phyloP scores from a whole-genome alignment of 768 basidiomycete species.

The Steccherinum ochraceum region DNA sequence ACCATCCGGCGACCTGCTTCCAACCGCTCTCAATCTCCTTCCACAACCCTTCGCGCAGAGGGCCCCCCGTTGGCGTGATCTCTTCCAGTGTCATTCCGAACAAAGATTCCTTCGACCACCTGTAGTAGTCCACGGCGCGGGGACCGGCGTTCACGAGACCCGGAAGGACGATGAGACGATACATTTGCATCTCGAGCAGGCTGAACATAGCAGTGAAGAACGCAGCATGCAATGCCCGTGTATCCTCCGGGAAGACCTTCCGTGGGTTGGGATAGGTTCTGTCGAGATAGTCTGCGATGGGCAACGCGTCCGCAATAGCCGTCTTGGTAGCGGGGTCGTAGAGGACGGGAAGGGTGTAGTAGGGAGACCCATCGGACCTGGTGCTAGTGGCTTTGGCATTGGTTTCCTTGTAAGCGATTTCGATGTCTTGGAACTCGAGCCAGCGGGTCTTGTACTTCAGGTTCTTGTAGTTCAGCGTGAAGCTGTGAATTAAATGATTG shows the following conservation, averaged over 20 bases:
- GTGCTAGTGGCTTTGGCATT: conserved; percentile 29
- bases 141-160: neutral
- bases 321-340: conserved; percentile 37
- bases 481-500: conserved; percentile 4
- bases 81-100: conserved; percentile 6
- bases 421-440: conserved; percentile 48
- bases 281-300: conserved; percentile 48
- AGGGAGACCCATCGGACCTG: conserved; percentile 24
- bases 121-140: neutral
- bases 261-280: conserved; percentile 39
- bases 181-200: neutral
- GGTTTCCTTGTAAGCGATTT: conserved; percentile 25
- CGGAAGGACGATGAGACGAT: neutral
- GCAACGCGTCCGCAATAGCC: conserved; percentile 35
- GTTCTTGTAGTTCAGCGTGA: conserved; percentile 33
- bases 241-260: conserved; percentile 32
- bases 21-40: too few relatives aligned
- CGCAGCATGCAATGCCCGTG: conserved; percentile 33
- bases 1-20: too few relatives aligned
- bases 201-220: conserved; percentile 16
- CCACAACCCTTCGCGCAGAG: too few relatives aligned
- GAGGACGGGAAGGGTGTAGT: conserved; percentile 46
- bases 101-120: neutral
- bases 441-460: conserved; percentile 40
- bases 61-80: neutral